Base-by-base conservation (phyloP, 495 filamentous ascomycete species). In the Xylaria grammica region DNA sequence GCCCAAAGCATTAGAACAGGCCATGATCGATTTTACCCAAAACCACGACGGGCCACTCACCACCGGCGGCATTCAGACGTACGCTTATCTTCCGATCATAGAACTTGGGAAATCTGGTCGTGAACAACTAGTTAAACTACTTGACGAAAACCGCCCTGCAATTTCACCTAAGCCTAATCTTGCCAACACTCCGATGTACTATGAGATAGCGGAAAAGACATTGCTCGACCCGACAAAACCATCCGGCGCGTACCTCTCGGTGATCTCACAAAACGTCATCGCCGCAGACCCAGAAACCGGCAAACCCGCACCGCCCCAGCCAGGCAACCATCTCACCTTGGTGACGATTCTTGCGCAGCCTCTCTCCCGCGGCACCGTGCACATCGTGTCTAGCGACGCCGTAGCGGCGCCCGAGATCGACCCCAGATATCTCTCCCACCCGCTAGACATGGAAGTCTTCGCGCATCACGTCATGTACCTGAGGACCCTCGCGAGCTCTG, bases 311-410 rank as follows among this genome's bases (percentile, higher is more conserved):
- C 69, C 69, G 3, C 56, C 53, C 0, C 55, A 52, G 15, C 67
- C 69, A n/a, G 77, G 75, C 19, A 82, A 82, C 49, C 79, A 75
- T 57, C 46, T 81, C 30, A 78, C 76, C 11, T 63, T 82, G 52
- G 76, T 72, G 56, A 70, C 73, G 11, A 74, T 79, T 54, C 70
- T 79, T 13, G 74, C 78, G 22, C 79, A 84, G 24, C 85, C 86
- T 2, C 82, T 87, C 34, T 84, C 85, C 2, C 82, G 86, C 10
- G 87, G 87, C 4, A 83, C 69, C 42, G 79, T 88, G 53, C 87
- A 89, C 67, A 85, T 87, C 52, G 65, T 67, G 15, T 78, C 77
- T 9, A 40, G 74, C 7, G 72, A 83, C 49, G 63, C 78, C 0
- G 48, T 44, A 0, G 68, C 62, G 4, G 55, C 74, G n/a, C 82